phyloP scores from a whole-genome alignment of 805 yeast genomes.

The Lachancea thermotolerans region DNA sequence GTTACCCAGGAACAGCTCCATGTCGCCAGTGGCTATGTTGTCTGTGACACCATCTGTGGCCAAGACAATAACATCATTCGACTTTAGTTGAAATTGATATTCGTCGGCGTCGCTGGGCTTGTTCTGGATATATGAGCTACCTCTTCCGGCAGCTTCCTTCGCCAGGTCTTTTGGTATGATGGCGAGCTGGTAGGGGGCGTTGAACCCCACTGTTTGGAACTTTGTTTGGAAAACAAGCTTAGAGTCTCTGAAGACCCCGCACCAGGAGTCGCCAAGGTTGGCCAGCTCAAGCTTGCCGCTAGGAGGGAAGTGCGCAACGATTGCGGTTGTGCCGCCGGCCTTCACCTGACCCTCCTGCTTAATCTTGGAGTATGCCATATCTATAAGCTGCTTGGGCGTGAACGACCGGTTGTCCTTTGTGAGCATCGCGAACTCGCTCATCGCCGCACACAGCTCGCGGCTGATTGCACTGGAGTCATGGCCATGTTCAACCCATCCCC shows the following conservation, averaged over 20 bases:
- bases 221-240: slow-evolving; percentile 57
- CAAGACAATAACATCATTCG: slow-evolving; percentile 70
- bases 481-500: slow-evolving; percentile 94
- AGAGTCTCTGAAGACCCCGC: slow-evolving; percentile 69
- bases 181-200: slow-evolving; percentile 88
- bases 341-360: slow-evolving; percentile 50
- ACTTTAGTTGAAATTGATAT: slow-evolving; percentile 56
- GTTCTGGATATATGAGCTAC: slow-evolving; percentile 63
- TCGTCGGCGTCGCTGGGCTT: slow-evolving; percentile 62
- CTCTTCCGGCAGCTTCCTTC: slow-evolving; percentile 46
- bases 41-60: slow-evolving; percentile 95
- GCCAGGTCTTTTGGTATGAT: slow-evolving; percentile 64
- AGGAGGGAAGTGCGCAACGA: slow-evolving; percentile 63
- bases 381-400: slow-evolving; percentile 45
- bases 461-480: slow-evolving; percentile 84
- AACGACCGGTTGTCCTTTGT: slow-evolving; percentile 7
- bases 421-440: slow-evolving; percentile 33
- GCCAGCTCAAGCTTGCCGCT: slow-evolving; percentile 54
- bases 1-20: slow-evolving; percentile 61
- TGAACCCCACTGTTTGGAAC: slow-evolving; percentile 80
- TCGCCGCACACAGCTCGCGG: slow-evolving; percentile 61
- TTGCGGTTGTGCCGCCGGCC: slow-evolving; percentile 93
- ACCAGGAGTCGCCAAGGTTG: slow-evolving; percentile 93
- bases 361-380: slow-evolving; percentile 49
- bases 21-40: slow-evolving; percentile 67